Evolutionary conservation across 768 basidiomycete species (phyloP).

Genomic region (Pleurotus giganteus): DNA sequence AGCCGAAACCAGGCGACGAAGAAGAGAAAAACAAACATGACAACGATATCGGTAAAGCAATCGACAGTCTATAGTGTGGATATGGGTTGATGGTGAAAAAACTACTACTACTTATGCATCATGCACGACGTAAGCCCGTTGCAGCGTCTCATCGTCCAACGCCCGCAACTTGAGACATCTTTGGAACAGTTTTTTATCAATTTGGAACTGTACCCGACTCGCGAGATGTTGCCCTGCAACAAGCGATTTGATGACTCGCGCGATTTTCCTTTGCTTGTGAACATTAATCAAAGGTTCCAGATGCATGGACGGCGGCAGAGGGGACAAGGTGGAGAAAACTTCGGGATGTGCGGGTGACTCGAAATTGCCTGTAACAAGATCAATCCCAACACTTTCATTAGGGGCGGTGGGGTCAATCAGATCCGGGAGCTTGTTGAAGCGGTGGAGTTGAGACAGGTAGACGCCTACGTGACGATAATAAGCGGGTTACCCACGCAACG

Average conservation of each 20-base stretch:
- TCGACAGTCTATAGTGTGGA: neutral
- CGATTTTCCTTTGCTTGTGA: slow-evolving; percentile 83
- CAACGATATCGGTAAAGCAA: neutral
- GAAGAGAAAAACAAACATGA: neutral
- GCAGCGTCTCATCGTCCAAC: slow-evolving; percentile 53
- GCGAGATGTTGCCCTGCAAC: slow-evolving; percentile 85
- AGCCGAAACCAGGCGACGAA: neutral
- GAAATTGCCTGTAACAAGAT: slow-evolving; percentile 60
- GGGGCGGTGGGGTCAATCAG: slow-evolving; percentile 83
- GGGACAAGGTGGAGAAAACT: slow-evolving; percentile 70
- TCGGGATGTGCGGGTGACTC: slow-evolving; percentile 74
- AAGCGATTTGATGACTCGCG: slow-evolving; percentile 75
- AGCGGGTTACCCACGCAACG: neutral
- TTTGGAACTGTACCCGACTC: slow-evolving; percentile 62
- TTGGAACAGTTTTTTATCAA: slow-evolving; percentile 78
- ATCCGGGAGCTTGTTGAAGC: slow-evolving; percentile 67
- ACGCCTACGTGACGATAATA: slow-evolving; percentile 44
- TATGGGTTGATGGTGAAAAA: neutral
- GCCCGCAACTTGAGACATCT: slow-evolving; percentile 70
- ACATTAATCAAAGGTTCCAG: slow-evolving; percentile 87
- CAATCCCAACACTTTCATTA: slow-evolving; percentile 61
- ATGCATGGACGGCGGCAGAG: slow-evolving; percentile 73
- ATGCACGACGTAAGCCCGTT: slow-evolving; percentile 37
- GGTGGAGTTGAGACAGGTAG: slow-evolving; percentile 71
- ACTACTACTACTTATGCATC: slow-evolving; percentile 12